Base-by-base conservation (phyloP, 257 asterid species). In the Nicotiana undulata region DNA sequence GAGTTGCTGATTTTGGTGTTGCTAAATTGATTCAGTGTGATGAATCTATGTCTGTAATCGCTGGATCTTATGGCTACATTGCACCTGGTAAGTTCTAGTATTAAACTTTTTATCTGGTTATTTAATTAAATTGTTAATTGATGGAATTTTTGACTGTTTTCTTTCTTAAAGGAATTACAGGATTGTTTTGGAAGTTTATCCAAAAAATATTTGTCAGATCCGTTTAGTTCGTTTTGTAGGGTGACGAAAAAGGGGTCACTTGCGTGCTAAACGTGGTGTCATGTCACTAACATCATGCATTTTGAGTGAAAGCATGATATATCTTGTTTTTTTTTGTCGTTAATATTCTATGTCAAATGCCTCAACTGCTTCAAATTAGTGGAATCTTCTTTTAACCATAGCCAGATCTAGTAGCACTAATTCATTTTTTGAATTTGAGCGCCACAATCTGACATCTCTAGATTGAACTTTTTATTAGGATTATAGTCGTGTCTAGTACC, bases 11-110 rank as follows among this genome's bases (percentile, higher is more conserved):
- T 85, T 94, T 94, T 66, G 98, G 98, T 9, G 93, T 94, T 8
- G 98, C 98, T 0, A 94, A 94, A 86, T 79, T 94, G 84, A 88
- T 90, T 63, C 92, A 90, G 75, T 81, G 75, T 63, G 92, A 92
- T 11, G 97, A 91, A 75, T 88, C 96, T 4, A 93, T 93, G 98
- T 95, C 99, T 0, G 96, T 94, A 3, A 87, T 95, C 66, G 99
- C 99, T 0, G 99, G 99, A 79, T 93, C 98, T 1, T 95, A 92
- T 18, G 99, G 99, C 74, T 95, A 93, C 91, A 95, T 95, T 63
- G 99, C 99, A 0, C 99, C 99, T 29, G 99, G 99, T 94, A 68
- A 28, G 58, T 40, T 0, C 0, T 34, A n/a, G n/a, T 37, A 34
- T 11, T 28, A 13, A 29, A 16, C 29, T 20, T 6, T 46, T 18